Conservation (phyloP, 2,329 filamentous ascomycete genomes). For the Neofusicoccum parvum region DNA sequence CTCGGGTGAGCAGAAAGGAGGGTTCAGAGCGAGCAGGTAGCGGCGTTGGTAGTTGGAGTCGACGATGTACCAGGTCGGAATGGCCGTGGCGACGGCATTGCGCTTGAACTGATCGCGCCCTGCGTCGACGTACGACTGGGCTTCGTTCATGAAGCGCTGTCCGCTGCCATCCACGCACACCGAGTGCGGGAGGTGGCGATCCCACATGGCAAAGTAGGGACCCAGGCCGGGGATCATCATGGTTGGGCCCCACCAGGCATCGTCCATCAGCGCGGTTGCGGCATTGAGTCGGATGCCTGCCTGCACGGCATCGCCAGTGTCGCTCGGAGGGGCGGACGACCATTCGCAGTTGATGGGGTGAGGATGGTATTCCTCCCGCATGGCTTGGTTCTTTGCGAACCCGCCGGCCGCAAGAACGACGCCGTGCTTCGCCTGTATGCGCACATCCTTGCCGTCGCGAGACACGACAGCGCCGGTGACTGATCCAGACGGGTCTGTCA, state of each 20-base stretch:
- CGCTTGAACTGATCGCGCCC: conserved; percentile 29
- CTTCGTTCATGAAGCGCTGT: conserved; percentile 40
- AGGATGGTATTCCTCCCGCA: conserved; percentile 32
- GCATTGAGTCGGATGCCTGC: conserved; percentile 34
- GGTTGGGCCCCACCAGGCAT: conserved; percentile 40
- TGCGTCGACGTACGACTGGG: conserved; percentile 34
- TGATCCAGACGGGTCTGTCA: conserved; percentile 22
- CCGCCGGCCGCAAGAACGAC: conserved; percentile 41
- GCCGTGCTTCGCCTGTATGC: conserved; percentile 31
- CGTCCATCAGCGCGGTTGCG: conserved; percentile 36
- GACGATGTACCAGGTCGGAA: conserved; percentile 37
- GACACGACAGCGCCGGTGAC: conserved; percentile 32
- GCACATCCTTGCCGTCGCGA: conserved; percentile 27
- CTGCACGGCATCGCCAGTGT: conserved; percentile 33
- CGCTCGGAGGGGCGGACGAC: conserved; percentile 30
- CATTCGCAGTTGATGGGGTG: conserved; percentile 28
- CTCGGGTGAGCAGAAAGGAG: conserved; percentile 25
- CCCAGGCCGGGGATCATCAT: conserved; percentile 30
- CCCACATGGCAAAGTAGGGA: conserved; percentile 30
- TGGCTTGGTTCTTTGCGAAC: conserved; percentile 36
- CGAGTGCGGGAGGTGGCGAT: conserved; percentile 35
- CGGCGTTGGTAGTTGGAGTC: conserved; percentile 35
- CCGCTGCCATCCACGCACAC: conserved; percentile 41
- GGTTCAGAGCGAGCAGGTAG: conserved; percentile 30
- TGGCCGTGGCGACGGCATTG: conserved; percentile 26